A percentile compares a stretch with the other conserved stretches of the same genome.
Evolutionary conservation across 2,329 filamentous ascomycete genomes (phyloP).

Genomic region (Apiospora sp.): DNA sequence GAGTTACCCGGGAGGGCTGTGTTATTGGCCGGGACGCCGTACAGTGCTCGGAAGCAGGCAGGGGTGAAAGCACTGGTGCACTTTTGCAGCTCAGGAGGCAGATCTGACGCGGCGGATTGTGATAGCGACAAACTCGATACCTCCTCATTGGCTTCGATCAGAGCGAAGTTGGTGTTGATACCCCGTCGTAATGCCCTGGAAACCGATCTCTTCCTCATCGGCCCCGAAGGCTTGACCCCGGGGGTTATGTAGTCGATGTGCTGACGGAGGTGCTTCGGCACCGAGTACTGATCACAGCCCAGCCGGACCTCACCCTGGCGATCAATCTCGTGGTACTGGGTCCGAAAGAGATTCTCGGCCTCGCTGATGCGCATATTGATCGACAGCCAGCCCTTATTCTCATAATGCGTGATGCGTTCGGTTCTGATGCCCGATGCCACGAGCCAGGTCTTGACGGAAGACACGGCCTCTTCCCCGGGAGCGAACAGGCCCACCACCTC

Average conservation of each 20-base stretch:
- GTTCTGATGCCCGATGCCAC: slow-evolving; percentile 16
- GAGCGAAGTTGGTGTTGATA: not conserved
- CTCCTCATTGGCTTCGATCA: not conserved
- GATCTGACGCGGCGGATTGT: not conserved
- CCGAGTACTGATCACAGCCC: slow-evolving; percentile 17
- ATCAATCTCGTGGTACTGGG: slow-evolving; percentile 26
- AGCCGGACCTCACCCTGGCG: slow-evolving; percentile 11
- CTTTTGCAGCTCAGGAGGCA: not conserved
- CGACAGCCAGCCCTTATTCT: slow-evolving; percentile 20
- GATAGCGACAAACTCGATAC: not conserved
- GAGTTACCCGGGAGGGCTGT: slow-evolving; percentile 36
- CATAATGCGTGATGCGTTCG: not conserved
- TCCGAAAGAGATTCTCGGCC: slow-evolving; percentile 24
- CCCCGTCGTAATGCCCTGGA: not conserved
- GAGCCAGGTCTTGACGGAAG: slow-evolving; percentile 25
- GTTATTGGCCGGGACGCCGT: slow-evolving; percentile 39
- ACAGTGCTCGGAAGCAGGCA: slow-evolving; percentile 29
- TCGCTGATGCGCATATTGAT: slow-evolving; percentile 22
- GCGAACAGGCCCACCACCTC: slow-evolving; percentile 24
- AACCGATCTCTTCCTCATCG: slow-evolving; percentile 21
- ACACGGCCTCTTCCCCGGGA: slow-evolving; percentile 23
- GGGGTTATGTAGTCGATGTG: slow-evolving; percentile 60
- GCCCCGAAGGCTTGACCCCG: slow-evolving; percentile 49
- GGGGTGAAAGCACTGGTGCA: slow-evolving; percentile 24
- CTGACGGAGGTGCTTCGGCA: slow-evolving; percentile 27